Percentiles rank a stretch among this genome's conserved stretches.
Conservation (phyloP, 2,329 filamentous ascomycete genomes). For the Cryphonectria parasitica region DNA sequence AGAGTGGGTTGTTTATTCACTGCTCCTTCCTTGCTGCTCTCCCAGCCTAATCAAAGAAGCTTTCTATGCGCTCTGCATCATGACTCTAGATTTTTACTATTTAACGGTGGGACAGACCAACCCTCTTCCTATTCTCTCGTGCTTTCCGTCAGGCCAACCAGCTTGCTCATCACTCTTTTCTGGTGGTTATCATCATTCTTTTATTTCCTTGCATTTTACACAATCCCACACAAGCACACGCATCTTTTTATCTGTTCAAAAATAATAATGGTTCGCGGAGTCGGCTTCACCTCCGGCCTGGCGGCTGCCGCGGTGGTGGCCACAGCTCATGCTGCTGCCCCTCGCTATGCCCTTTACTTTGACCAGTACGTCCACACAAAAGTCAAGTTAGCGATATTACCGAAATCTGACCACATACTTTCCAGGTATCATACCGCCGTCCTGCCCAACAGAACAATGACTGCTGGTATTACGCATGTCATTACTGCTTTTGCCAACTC, state of each 20-base stretch:
- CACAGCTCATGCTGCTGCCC: constrained; percentile 6
- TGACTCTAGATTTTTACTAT: not conserved
- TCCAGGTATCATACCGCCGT: constrained; percentile 23
- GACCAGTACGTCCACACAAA: constrained; percentile 23
- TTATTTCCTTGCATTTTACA: not conserved
- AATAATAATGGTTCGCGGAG: constrained; percentile 20
- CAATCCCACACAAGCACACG: not conserved
- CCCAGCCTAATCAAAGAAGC: not conserved
- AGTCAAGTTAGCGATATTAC: too few species aligned
- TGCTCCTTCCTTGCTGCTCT: not conserved
- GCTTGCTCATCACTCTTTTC: not conserved
- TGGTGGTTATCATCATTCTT: not conserved
- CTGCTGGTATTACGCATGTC: constrained; percentile 55
- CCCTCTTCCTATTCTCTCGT: not conserved
- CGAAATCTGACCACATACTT: not conserved
- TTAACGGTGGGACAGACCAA: not conserved
- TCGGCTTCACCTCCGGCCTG: constrained; percentile 14
- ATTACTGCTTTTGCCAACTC: constrained; percentile 59
- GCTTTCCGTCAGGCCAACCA: not conserved
- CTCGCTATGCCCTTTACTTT: constrained; percentile 27
- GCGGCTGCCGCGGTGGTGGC: constrained; percentile 12
- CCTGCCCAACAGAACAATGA: constrained; percentile 34
- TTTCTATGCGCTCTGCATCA: not conserved
- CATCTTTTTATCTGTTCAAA: not conserved
- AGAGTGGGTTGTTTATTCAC: not conserved